Evolutionary conservation across 768 basidiomycete genomes (phyloP), one percentile per base, ranked within the genome.

Genomic region (Mycena maculata): DNA sequence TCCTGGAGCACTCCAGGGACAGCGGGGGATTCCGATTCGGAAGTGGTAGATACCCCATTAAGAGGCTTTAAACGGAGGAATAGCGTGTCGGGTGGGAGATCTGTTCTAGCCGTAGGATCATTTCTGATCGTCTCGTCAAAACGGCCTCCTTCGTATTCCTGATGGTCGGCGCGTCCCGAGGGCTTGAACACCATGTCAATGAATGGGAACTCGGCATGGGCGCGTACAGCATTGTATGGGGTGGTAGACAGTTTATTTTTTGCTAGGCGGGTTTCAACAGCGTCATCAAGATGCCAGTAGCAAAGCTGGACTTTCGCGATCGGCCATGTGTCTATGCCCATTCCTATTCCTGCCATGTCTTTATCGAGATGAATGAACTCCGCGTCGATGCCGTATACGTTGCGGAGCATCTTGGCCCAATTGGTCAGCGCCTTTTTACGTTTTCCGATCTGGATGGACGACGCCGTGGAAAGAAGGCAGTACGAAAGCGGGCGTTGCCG

Each of bases 401-500:
- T 16, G 22, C 42, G 18, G 20, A 72, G 71, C 18, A 25, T 48
- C 16, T 22, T 39, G 30, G 55, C 49, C 48, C 49, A 72, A 18
- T 25, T 30, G 7, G 18, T 39, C n/a, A 72, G 47, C n/a, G 71
- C 66, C 23, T 22, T 47, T 33, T 45, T 63, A 4, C 62, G 48
- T 39, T 72, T 72, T 15, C 71, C 61, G 52, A 54, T 50, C 9
- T 47, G 38, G 18, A 72, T 68, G 36, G 71, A 42, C 15, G 50
- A 63, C 28, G 62, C 71, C 11, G 71, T 72, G 20, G 71, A 72
- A 31, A 72, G 31, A 11, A 72, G 52, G 36, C 61, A 72, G 54
- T 72, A 72, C 31, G 71, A 60, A 15, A 72, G 28, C 3, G 62
- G 71, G 54, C 61, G 60, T 69, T 72, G 52, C 72, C 67, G 38